Percentiles rank a stretch among this genome's conserved stretches.
phyloP scores from a whole-genome alignment of 192 early-diverging fungal species.

The Coemansia guatemalensis region DNA sequence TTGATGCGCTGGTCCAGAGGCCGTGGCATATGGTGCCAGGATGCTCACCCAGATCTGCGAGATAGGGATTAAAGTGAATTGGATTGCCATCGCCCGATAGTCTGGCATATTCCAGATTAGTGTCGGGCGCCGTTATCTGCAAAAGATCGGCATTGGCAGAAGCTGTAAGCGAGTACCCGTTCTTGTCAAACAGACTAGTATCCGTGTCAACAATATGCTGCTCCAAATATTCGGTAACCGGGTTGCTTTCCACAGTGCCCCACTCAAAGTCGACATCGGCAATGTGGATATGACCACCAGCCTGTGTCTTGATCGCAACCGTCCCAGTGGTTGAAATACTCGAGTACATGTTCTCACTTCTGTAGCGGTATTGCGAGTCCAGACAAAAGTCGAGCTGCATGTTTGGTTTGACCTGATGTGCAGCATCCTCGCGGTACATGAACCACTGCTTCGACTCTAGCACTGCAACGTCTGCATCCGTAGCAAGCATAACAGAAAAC shows the following conservation, averaged over 20 bases:
- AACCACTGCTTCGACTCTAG: slow-evolving; percentile 88
- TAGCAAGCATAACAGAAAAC: slow-evolving; percentile 61
- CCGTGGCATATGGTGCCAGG: slow-evolving; percentile 92
- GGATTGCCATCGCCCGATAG: slow-evolving; percentile 85
- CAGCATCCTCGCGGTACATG: slow-evolving; percentile 14
- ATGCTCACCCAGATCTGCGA: slow-evolving; percentile 79
- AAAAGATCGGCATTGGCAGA: background rate
- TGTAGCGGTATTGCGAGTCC: slow-evolving; percentile 65
- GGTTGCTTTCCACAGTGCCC: slow-evolving; percentile 70
- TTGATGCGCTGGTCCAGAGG: slow-evolving; percentile 90
- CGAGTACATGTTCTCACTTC: slow-evolving; percentile 59
- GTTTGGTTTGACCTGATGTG: slow-evolving; percentile 51
- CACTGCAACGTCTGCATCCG: slow-evolving; percentile 76
- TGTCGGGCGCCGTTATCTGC: slow-evolving; percentile 55
- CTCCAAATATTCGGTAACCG: slow-evolving; percentile 80
- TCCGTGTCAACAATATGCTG: slow-evolving; percentile 68
- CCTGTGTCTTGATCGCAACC: slow-evolving; percentile 53
- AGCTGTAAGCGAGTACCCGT: slow-evolving; percentile 50
- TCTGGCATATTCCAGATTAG: slow-evolving; percentile 78
- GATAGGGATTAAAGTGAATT: slow-evolving; percentile 90
- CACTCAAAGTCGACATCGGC: slow-evolving; percentile 74
- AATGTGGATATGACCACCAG: no score
- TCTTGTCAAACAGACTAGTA: slow-evolving; percentile 71
- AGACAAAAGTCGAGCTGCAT: slow-evolving; percentile 74
- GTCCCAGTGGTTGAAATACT: slow-evolving; percentile 68